phyloP scores from a whole-genome alignment of 2,329 filamentous ascomycete species.

The Curvularia spicifera region DNA sequence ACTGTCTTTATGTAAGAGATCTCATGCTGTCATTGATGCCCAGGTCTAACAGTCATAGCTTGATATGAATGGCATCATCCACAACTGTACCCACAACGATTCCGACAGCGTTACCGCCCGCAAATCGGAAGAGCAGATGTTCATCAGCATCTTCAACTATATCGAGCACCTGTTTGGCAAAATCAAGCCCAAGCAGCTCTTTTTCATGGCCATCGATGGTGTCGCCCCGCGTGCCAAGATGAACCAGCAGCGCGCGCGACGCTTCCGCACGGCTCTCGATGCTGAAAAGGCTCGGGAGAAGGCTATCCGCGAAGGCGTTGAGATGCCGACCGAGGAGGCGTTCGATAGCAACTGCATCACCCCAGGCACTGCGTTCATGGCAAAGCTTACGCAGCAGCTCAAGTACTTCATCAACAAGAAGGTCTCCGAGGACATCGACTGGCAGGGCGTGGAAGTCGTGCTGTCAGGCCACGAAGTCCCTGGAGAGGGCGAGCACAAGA shows the following conservation, averaged over 20 bases:
- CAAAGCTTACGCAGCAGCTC: constrained; percentile 88
- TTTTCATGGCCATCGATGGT: constrained; percentile 99
- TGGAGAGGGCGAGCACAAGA: constrained; percentile 98
- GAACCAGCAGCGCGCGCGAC: constrained; percentile 96
- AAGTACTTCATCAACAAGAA: constrained; percentile 99
- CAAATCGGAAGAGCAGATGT: constrained; percentile 98
- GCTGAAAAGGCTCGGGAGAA: constrained; percentile 89
- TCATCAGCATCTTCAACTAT: constrained; percentile 99
- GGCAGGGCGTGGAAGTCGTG: constrained; percentile 96
- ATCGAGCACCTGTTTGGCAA: constrained; percentile 98
- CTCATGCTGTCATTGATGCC: constrained; percentile 3
- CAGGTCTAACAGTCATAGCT: constrained; percentile 57
- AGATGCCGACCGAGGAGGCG: constrained; percentile 92
- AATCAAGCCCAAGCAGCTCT: constrained; percentile 97
- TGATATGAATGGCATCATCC: constrained; percentile 98
- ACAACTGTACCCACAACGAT: constrained; percentile 99
- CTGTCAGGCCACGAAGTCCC: constrained; percentile 97
- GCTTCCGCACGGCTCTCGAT: constrained; percentile 93
- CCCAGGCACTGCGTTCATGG: constrained; percentile 97
- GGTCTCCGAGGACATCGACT: constrained; percentile 93
- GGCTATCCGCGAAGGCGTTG: constrained; percentile 84
- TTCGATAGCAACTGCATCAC: constrained; percentile 99
- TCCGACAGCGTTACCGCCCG: constrained; percentile 89
- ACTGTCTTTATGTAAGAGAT: constrained; percentile 80
- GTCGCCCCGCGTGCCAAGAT: constrained; percentile 98